Percentiles rank a stretch among this genome's conserved stretches.
Evolutionary conservation across 2,329 filamentous ascomycete species (phyloP).

Genomic region (Botrytis squamosa): DNA sequence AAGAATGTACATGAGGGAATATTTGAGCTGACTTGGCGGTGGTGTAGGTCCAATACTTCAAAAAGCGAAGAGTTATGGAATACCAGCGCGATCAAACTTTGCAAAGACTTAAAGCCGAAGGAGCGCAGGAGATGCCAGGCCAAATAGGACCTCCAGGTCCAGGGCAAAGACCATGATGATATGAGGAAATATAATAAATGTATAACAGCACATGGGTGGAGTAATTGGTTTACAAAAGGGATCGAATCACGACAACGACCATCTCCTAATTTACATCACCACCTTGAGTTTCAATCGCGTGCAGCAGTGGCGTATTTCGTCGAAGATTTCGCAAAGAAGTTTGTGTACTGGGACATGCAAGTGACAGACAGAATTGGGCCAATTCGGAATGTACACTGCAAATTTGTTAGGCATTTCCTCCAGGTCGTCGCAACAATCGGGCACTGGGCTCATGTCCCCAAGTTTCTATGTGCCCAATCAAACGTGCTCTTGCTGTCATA

Average conservation of each 20-base stretch:
- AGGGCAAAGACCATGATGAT: constrained; percentile 21
- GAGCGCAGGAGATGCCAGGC: constrained; percentile 58
- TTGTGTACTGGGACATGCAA: background rate
- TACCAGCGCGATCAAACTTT: constrained; percentile 79
- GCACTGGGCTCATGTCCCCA: background rate
- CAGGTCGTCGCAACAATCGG: background rate
- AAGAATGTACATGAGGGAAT: constrained; percentile 23
- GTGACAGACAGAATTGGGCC: background rate
- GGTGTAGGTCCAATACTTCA: constrained; percentile 90
- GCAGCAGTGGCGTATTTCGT: background rate
- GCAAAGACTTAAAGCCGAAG: constrained; percentile 70
- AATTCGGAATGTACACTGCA: background rate
- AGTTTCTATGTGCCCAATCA: background rate
- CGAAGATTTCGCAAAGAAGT: background rate
- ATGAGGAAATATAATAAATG: background rate
- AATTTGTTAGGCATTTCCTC: background rate
- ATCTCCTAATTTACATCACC: background rate
- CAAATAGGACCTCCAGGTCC: constrained; percentile 27
- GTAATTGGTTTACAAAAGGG: background rate
- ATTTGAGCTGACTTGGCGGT: constrained; percentile 8
- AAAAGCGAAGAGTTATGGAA: constrained; percentile 92
- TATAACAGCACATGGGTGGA: constrained; percentile 9
- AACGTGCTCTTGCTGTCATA: background rate
- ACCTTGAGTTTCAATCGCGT: background rate
- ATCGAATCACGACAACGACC: background rate